Evolutionary conservation across 2,329 filamentous ascomycete genomes (phyloP), one percentile per base, ranked within the genome.

Genomic region (Orbilia javanica): DNA sequence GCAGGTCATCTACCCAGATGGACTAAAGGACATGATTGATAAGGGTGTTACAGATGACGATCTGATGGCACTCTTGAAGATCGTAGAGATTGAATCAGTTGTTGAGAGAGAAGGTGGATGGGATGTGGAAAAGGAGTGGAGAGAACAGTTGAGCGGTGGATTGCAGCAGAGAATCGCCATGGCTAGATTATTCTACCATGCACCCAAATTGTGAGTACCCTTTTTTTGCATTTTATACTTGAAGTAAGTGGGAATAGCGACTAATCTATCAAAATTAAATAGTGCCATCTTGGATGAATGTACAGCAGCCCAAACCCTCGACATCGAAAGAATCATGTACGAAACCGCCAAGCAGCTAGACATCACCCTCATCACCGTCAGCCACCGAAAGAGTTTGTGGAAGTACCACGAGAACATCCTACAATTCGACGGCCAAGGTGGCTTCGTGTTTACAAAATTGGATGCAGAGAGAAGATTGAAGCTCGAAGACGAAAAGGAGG

Each of bases 291-390:
- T 99, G 42, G 96, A 99, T 83, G 96, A 99, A 85, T 99, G 96
- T 85, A 99, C 96, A 5, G 94, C 91, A 71, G 93, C 90, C 65
- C 93, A 99, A n/a, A 97, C 96, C 15, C 88, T 97, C 29, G 95
- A 98, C 81, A 94, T 94, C 78, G 96, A 99, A 83, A 92, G 93
- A 83, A 88, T 93, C 83, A 98, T 99, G 94, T 99, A 99, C 84
- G 95, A 97, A 81, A 94, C 93, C 69, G 96, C 96, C 63, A 98
- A 99, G 87, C 88, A 89, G 18, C 85, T 97, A 18, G 94, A 93
- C 2, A 96, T 97, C 82, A 98, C 96, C 0, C 88, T 99, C 79
- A 97, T 99, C 93, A 99, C 96, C 0, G 96, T 99, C 25, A 94
- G 91, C 80, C 96, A 99, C 84, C 87, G 96, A 7, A 87, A 94